phyloP scores from a whole-genome alignment of 768 basidiomycete species.

The Guyanaporus albipodus region DNA sequence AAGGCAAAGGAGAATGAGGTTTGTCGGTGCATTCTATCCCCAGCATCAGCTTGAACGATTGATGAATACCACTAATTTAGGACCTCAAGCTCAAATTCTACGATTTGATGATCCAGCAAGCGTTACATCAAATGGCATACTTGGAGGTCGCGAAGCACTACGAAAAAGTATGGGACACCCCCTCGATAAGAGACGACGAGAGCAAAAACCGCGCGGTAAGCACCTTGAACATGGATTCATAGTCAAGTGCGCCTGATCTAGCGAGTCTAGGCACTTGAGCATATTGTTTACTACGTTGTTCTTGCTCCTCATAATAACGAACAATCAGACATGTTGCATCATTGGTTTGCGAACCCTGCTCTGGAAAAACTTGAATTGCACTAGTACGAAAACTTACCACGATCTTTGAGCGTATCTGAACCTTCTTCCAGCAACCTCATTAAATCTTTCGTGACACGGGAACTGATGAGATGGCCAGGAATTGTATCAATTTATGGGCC shows the following conservation, averaged over 20 bases:
- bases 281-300: conserved; percentile 92
- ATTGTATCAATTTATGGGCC: conserved; percentile 86
- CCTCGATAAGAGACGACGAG: conserved; percentile 84
- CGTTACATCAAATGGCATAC: conserved; percentile 78
- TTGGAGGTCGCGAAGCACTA: conserved; percentile 95
- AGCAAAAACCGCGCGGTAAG: conserved; percentile 66
- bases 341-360: conserved; percentile 74
- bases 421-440: conserved; percentile 68
- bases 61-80: conserved; percentile 38
- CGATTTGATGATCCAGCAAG: conserved; percentile 94
- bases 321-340: conserved; percentile 95
- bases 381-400: conserved; percentile 50
- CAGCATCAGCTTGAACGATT: neutral
- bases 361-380: conserved; percentile 79
- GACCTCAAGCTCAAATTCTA: conserved; percentile 96
- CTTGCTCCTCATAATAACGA: conserved; percentile 95
- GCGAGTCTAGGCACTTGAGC: conserved; percentile 72
- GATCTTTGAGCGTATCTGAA: conserved; percentile 2
- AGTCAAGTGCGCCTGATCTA: conserved; percentile 1
- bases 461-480: conserved; percentile 96
- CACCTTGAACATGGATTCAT: neutral
- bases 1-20: conserved; percentile 89
- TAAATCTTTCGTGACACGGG: conserved; percentile 89
- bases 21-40: conserved; percentile 16
- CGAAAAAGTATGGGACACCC: conserved; percentile 96